Evolutionary conservation across 495 filamentous ascomycete genomes (phyloP).

Genomic region (Talaromyces borbonicus): DNA sequence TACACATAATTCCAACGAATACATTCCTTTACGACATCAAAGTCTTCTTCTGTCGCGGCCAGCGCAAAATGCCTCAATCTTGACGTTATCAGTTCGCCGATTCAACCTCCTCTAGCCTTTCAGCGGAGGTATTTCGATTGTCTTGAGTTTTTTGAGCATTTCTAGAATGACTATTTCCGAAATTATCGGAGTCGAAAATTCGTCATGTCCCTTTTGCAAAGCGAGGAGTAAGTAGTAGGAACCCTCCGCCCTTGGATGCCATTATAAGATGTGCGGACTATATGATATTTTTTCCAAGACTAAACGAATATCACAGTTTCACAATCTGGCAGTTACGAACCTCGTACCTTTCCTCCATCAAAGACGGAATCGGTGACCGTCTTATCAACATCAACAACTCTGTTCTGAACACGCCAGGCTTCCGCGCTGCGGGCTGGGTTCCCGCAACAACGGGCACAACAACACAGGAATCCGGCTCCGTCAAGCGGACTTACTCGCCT

Average conservation of each 20-base stretch:
- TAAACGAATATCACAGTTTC: constrained; percentile 45
- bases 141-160: background rate
- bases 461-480: constrained; percentile 33
- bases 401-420: constrained; percentile 87
- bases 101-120: no score
- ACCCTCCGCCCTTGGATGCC: constrained; percentile 7
- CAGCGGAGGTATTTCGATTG: no score
- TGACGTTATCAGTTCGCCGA: no score
- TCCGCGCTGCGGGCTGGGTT: constrained; percentile 90
- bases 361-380: constrained; percentile 92
- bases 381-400: constrained; percentile 86
- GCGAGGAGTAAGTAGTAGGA: constrained; percentile 88
- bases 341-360: constrained; percentile 79
- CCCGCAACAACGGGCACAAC: constrained; percentile 44
- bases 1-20: no score
- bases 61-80: no score
- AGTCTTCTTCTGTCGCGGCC: no score
- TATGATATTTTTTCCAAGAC: no score
- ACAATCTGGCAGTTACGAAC: constrained; percentile 88
- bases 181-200: background rate
- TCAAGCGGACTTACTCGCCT: constrained; percentile 89
- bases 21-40: no score
- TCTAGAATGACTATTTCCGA: background rate
- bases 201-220: constrained; percentile 86
- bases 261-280: no score